phyloP scores from a whole-genome alignment of 805 yeast species.

The Brettanomyces custersianus region DNA sequence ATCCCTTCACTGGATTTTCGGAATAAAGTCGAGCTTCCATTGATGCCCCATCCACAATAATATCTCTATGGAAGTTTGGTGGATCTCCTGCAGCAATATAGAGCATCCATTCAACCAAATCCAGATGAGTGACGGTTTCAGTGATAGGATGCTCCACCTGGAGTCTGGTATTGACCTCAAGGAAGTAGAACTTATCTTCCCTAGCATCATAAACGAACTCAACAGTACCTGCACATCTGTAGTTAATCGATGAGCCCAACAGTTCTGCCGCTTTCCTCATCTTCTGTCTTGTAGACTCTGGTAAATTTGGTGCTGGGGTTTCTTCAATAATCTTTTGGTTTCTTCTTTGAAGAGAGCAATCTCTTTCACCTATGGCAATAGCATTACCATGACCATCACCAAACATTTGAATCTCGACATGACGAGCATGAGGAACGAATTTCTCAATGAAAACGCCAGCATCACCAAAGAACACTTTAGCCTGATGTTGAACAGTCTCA shows the following conservation, averaged over 20 bases:
- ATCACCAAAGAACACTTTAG: conserved; percentile 87
- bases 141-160: conserved; percentile 98
- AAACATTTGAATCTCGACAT: conserved; percentile 92
- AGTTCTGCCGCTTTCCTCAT: conserved; percentile 83
- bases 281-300: conserved; percentile 61
- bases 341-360: conserved; percentile 94
- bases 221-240: conserved; percentile 96
- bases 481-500: conserved; percentile 89
- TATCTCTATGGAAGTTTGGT: conserved; percentile 57
- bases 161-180: conserved; percentile 92
- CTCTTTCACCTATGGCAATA: conserved; percentile 93
- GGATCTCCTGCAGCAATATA: conserved; percentile 83
- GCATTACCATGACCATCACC: conserved; percentile 95
- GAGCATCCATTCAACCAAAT: conserved; percentile 96
- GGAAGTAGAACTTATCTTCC: conserved; percentile 84
- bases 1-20: conserved; percentile 92
- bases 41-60: conserved; percentile 72
- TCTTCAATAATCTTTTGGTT: conserved; percentile 95
- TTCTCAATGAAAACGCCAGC: conserved; percentile 92
- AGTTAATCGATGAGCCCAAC: conserved; percentile 72
- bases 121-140: conserved; percentile 89
- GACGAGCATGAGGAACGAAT: conserved; percentile 91
- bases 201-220: conserved; percentile 86
- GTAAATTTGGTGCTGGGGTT: conserved; percentile 94
- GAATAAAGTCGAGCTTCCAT: conserved; percentile 97